Base-by-base conservation (phyloP, 768 basidiomycete genomes). In the Clitopilus hobsonii region DNA sequence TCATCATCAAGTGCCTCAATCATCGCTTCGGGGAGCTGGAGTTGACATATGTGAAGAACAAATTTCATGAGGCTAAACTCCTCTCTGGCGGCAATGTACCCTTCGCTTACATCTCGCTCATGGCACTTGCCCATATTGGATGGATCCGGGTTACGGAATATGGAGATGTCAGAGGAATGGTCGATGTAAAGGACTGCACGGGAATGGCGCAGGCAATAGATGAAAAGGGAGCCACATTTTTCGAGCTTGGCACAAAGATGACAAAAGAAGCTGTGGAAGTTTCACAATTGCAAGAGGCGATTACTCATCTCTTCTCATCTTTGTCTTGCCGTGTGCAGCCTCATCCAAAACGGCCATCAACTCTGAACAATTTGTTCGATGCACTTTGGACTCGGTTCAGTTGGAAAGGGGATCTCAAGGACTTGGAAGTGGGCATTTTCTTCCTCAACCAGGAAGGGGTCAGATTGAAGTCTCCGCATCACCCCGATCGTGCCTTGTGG, bases 391-490 rank as follows among this genome's bases (percentile, higher is more conserved):
- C 28, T 14, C 59, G 48, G 6, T 63, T 49, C 24, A n/a, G 48
- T 11, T 28, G 29, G 24, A 3, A 24, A 27, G 52, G 56, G 8
- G 30, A 36, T 22, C 3, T 11, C 10, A 24, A 7, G 24, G 56
- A 61, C 38, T 49, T 67, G 16, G 53, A 65, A 7, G 53, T 61
- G 50, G 65, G 66, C 5, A 65, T 69, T 29, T 14, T 5, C n/a
- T n/a, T n/a, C 10, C 26, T 48, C 7, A 47, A 4, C 10, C 32
- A 36, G n/a, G 32, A 36, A 36, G 32, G 13, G n/a, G 13, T 36
- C 13, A n/a, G n/a, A 36, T 10, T 11, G n/a, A 11, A n/a, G 8
- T 10, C 32, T 11, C 32, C 32, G 13, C 32, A 11, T 36, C 32
- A 36, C n/a, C 32, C 32, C 29, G 29, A 30, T 30, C 29, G 29